phyloP scores from a whole-genome alignment of 2,329 filamentous ascomycete species.

The Aspergillus viridinutans region DNA sequence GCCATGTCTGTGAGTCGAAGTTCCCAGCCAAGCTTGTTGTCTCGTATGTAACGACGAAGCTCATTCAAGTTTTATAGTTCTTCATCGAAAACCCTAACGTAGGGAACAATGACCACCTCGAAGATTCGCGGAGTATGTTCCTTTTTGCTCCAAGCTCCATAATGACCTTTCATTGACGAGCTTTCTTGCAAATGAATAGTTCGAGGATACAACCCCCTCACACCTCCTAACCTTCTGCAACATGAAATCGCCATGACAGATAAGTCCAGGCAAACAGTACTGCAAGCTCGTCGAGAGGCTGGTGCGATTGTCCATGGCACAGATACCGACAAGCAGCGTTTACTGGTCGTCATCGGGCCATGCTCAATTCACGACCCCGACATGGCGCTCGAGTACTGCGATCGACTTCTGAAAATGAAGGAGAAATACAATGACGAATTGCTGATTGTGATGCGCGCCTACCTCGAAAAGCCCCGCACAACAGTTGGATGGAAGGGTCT shows the following conservation, averaged over 20 bases:
- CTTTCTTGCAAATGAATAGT: conserved; percentile 45
- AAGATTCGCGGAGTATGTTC: conserved; percentile 78
- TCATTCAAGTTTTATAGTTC: conserved; percentile 48
- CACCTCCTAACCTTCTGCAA: conserved; percentile 88
- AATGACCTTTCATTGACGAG: not conserved
- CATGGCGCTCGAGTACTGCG: conserved; percentile 89
- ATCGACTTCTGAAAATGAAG: conserved; percentile 72
- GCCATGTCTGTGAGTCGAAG: conserved; percentile 33
- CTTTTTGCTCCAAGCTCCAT: conserved; percentile 2
- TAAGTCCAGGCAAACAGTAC: conserved; percentile 49
- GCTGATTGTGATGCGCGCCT: conserved; percentile 93
- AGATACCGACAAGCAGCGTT: conserved; percentile 50
- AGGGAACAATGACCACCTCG: conserved; percentile 67
- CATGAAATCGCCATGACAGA: conserved; percentile 68
- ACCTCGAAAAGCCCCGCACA: conserved; percentile 96
- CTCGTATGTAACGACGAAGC: not conserved
- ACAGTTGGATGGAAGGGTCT: conserved; percentile 98
- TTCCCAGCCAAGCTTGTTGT: not conserved
- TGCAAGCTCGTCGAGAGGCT: conserved; percentile 57
- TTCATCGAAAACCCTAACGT: conserved; percentile 75
- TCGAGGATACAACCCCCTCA: conserved; percentile 88
- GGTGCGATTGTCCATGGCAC: conserved; percentile 58
- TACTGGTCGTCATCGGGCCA: conserved; percentile 82
- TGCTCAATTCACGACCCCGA: conserved; percentile 96
- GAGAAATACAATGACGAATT: conserved; percentile 86